Conservation (phyloP, 345 rosid species). For the Brassica nigra region DNA sequence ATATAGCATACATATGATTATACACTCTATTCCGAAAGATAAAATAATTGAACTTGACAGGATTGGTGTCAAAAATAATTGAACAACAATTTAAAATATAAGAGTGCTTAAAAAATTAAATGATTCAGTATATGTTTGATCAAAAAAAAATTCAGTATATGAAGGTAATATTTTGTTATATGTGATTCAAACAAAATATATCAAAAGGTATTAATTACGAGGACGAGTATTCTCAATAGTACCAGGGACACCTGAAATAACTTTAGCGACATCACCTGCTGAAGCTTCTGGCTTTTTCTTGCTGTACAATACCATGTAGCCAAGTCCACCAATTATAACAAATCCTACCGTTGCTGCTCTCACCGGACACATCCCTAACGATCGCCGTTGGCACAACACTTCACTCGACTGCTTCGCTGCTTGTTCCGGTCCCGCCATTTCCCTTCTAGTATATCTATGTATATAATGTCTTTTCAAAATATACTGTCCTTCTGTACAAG, state of each 20-base stretch:
- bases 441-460: not conserved
- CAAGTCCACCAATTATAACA: constrained; percentile 45
- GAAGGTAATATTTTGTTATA: not conserved
- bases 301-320: constrained; percentile 54
- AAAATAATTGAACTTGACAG: not conserved
- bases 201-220: constrained; percentile 26
- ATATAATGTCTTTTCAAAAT: not conserved
- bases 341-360: constrained; percentile 53
- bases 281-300: constrained; percentile 51
- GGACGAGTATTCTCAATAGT: constrained; percentile 52
- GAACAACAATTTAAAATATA: not conserved
- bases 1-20: not conserved
- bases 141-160: not conserved
- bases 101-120: not conserved
- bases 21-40: not conserved
- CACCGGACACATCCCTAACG: constrained; percentile 41
- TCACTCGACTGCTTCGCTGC: constrained; percentile 42
- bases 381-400: constrained; percentile 27
- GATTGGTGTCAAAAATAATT: not conserved
- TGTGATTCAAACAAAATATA: not conserved
- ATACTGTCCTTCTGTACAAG: not conserved
- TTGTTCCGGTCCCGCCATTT: constrained; percentile 44
- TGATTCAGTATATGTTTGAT: not conserved
- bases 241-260: constrained; percentile 46
- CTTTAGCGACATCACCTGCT: constrained; percentile 73